Conservation (phyloP, 345 rosid genomes). For the Euphorbia lathyris region DNA sequence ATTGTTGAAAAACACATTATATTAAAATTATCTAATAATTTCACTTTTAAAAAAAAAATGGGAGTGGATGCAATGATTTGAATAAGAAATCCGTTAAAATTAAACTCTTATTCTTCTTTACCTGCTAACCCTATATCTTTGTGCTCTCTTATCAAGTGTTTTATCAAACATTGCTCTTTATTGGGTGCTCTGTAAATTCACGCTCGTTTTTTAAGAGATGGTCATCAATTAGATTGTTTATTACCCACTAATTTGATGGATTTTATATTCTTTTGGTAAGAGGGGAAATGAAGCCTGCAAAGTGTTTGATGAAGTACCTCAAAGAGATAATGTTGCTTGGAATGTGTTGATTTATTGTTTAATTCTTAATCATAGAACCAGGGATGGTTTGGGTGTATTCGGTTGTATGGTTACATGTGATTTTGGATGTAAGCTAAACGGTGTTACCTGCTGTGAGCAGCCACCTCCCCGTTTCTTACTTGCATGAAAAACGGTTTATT, state of each 20-base stretch:
- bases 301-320: constrained; percentile 72
- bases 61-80: too few relatives aligned
- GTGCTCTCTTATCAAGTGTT: constrained; percentile 60
- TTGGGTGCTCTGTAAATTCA: constrained; percentile 63
- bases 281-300: constrained; percentile 39
- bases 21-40: too few relatives aligned
- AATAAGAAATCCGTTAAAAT: too few relatives aligned
- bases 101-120: too few relatives aligned
- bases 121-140: constrained; percentile 47
- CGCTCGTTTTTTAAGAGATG: constrained; percentile 53
- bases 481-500: constrained; percentile 56
- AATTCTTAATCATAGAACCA: constrained; percentile 50
- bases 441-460: constrained; percentile 73
- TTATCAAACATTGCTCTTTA: constrained; percentile 36
- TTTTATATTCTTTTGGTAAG: constrained; percentile 41
- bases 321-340: constrained; percentile 62
- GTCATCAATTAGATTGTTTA: constrained; percentile 57
- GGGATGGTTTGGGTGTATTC: constrained; percentile 58
- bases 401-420: constrained; percentile 51
- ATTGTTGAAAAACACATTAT: too few relatives aligned
- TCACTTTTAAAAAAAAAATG: too few relatives aligned
- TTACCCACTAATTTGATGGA: constrained; percentile 66
- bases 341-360: constrained; percentile 73
- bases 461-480: too few relatives aligned
- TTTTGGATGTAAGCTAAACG: constrained; percentile 52